phyloP scores from a whole-genome alignment of 1,284 basidiomycete species.

The Leccinum insolens region DNA sequence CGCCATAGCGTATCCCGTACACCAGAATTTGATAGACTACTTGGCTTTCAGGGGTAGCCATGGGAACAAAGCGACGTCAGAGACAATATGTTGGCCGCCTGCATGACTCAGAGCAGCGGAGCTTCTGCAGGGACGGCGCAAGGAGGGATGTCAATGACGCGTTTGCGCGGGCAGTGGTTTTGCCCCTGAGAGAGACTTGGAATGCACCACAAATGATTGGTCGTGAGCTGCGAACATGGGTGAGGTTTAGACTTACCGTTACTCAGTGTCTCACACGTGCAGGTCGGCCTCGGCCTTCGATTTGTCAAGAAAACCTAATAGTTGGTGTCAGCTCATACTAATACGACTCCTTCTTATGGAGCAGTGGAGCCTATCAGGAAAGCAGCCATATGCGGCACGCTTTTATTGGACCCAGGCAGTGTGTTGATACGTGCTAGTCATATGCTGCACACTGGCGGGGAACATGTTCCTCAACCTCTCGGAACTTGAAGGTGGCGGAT shows the following conservation, averaged over 20 bases:
- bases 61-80: constrained; percentile 61
- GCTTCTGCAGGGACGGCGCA: constrained; percentile 24
- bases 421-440: not conserved
- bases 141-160: not conserved
- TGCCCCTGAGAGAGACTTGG: constrained; percentile 44
- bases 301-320: not conserved
- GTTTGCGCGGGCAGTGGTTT: not conserved
- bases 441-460: not conserved
- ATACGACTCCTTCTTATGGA: not conserved
- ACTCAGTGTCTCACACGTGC: not conserved
- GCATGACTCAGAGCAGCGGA: constrained; percentile 63
- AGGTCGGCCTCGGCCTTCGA: not conserved
- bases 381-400: not conserved
- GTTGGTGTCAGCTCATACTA: not conserved
- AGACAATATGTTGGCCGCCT: constrained; percentile 56
- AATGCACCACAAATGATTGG: constrained; percentile 55
- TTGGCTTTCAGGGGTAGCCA: constrained; percentile 32
- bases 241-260: not conserved
- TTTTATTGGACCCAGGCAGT: not conserved
- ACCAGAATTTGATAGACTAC: not conserved
- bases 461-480: not conserved
- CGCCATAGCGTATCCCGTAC: not conserved
- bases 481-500: not conserved
- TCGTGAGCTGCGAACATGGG: not conserved
- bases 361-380: not conserved